Evolutionary conservation across 225 moss, liverwort and hornwort species (phyloP), one percentile per base, ranked within the genome.

Genomic region (Straminergon stramineum): DNA sequence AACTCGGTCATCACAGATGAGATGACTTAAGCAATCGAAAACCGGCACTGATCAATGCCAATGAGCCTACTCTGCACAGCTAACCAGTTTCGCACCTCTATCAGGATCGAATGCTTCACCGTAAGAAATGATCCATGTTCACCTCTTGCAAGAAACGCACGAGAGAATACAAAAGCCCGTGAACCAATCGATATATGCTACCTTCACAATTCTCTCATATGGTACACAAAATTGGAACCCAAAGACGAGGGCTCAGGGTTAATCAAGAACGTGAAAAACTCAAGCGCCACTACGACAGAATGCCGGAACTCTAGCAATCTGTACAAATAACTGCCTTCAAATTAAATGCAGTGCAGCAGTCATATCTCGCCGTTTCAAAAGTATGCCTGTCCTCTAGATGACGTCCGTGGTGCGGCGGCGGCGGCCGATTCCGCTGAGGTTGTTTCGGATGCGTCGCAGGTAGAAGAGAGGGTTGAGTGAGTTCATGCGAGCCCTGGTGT

Each of bases 371-470:
- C 73, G 73, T 10, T 8, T 26, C 30, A 48, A 15, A 43, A 28
- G 48, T 17, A 51, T 51, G 58, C 23, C 6, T 23, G 26, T 17
- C 77, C 53, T 78, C 53, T 57, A 79, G n/a, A 81, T 41, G 81
- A 81, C 43, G 62, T 61, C 43, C 61, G 81, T 19, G 31, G 81
- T 62, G 62, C 30, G 43, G 9, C 62, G 71, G 45, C 80, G 82
- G n/a, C 86, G 77, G 30, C 91, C 92, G 4, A 86, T 82, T 13
- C 90, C 24, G 17, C 43, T 81, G 30, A 94, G 71, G 15, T 93
- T 94, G 88, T 93, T 91, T 66, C 52, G 60, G 69, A 92, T 94
- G 75, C 93, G 90, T 4, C 90, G 90, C 24, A 94, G 65, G 81
- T 93, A 90, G 82, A 81, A 91, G 0, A 91, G 71, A 4, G 93